These are phyloP conservation scores for Macroventuria anomochaeta DNA, from an alignment of 2,329 filamentous ascomycete species.

Conservation along the genomic window DNA sequence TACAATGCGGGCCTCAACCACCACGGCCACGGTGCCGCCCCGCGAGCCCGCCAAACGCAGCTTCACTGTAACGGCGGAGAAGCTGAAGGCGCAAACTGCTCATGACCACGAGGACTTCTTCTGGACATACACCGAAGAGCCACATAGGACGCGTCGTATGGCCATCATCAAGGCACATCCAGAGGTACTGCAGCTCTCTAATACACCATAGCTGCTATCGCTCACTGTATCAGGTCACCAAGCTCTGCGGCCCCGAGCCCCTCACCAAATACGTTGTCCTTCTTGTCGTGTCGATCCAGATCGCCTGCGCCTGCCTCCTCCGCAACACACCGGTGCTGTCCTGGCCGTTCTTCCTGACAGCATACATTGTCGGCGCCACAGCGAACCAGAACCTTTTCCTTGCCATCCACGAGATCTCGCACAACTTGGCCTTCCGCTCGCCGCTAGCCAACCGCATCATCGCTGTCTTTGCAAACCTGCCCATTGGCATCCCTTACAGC, in stretches of 20 bases:
- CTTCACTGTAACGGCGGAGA: constrained; percentile 32
- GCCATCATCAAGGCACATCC: constrained; percentile 98
- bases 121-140: constrained; percentile 99
- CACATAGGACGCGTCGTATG: constrained; percentile 85
- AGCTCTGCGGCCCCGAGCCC: constrained; percentile 94
- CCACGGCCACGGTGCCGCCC: constrained; percentile 41
- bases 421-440: constrained; percentile 92
- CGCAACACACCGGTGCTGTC: constrained; percentile 80
- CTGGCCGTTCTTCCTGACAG: constrained; percentile 82
- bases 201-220: neutral
- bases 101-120: constrained; percentile 72
- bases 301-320: constrained; percentile 77
- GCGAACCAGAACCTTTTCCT: constrained; percentile 99
- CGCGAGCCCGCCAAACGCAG: constrained; percentile 32
- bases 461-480: constrained; percentile 92
- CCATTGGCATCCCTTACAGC: constrained; percentile 94
- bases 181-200: constrained; percentile 66
- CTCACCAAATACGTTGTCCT: constrained; percentile 93
- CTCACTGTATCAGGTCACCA: constrained; percentile 72
- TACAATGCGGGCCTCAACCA: constrained; percentile 48
- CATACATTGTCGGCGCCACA: constrained; percentile 91
- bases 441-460: constrained; percentile 81
- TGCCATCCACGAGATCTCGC: constrained; percentile 97
- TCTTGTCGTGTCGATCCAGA: constrained; percentile 81
- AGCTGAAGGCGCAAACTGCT: constrained; percentile 20